Evolutionary conservation across 2,329 filamentous ascomycete species (phyloP), one percentile per base, ranked within the genome.

Genomic region (Mycosphaerella sp.): DNA sequence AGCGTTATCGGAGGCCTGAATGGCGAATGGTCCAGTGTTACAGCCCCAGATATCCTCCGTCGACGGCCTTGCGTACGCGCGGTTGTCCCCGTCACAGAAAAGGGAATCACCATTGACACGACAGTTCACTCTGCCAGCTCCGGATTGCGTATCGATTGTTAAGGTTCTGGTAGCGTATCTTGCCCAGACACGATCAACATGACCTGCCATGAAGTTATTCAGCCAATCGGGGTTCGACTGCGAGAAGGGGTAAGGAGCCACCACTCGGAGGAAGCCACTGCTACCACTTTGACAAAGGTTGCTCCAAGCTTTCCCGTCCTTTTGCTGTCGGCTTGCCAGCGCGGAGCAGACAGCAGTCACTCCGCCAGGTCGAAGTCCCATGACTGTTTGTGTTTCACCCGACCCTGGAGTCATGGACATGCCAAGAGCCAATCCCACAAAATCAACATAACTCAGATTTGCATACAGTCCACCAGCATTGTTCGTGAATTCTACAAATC

Each of bases 11-110:
- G 61, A 62, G 54, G 76, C 61, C 48, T 71, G 55, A 2, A 77
- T 68, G 59, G 74, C 72, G 60, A 86, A 85, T 0, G 82, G 80
- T 0, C 83, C 83, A 6, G 77, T 81, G 65, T 80, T 84, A 72
- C 84, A 87, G 43, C 78, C 80, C 64, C 87, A 82, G 57, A 89
- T 84, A 67, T 88, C 85, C 10, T 71, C 71, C 0, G 81, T 80
- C 1, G 72, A 76, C 0, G 85, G 85, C 56, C 78, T 74, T 1
- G 67, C 58, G 66, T 87, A 88, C 3, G 71, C 70, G 21, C 69
- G 68, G 11, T 67, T 67, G 58, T 69, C 67, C 29, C 66, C 66
- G 14, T 69, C 64, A 40, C 72, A 72, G 48, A 78, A 76, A 5
- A 72, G 68, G 12, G 78, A 66, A 6, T 67, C 65, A 38, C 66